These are phyloP conservation scores for Termitomyces sp. DNA, from an alignment of 768 basidiomycete species.

Conservation along the genomic window DNA sequence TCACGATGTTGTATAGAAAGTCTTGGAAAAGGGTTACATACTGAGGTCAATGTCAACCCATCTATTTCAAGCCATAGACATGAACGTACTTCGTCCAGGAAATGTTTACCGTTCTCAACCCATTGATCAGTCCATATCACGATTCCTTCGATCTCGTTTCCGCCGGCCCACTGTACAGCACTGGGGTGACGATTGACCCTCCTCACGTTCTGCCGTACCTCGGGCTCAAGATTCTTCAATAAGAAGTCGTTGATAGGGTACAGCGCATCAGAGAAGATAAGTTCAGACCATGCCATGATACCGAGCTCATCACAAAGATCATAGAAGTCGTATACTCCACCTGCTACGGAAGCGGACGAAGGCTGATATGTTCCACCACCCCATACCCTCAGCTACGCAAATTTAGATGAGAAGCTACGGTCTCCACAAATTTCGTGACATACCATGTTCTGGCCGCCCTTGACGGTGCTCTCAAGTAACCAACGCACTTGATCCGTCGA, in stretches of 20 bases:
- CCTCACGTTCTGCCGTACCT: conserved; percentile 52
- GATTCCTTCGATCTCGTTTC: conserved; percentile 57
- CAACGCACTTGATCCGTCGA: conserved; percentile 45
- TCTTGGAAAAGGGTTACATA: conserved; percentile 48
- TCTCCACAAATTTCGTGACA: conserved; percentile 7
- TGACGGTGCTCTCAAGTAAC: conserved; percentile 50
- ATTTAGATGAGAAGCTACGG: not conserved
- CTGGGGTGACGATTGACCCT: conserved; percentile 52
- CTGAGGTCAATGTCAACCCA: not conserved
- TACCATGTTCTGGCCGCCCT: conserved; percentile 57
- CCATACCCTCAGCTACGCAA: conserved; percentile 47
- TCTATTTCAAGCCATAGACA: not conserved
- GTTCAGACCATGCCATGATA: conserved; percentile 56
- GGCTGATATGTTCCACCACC: conserved; percentile 53
- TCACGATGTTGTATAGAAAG: conserved; percentile 41
- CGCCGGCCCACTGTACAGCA: conserved; percentile 54
- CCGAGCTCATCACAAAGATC: conserved; percentile 54
- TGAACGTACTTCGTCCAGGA: conserved; percentile 38
- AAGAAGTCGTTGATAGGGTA: conserved; percentile 53
- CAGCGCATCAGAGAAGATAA: conserved; percentile 52
- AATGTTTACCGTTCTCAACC: conserved; percentile 38
- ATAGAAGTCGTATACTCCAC: conserved; percentile 52
- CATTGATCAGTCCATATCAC: conserved; percentile 30
- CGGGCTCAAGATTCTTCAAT: conserved; percentile 44
- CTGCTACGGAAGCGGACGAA: conserved; percentile 28